A percentile compares a stretch with the other conserved stretches of the same genome.
Evolutionary conservation across 768 basidiomycete species (phyloP).

Genomic region (Hemileccinum rubropunctum): DNA sequence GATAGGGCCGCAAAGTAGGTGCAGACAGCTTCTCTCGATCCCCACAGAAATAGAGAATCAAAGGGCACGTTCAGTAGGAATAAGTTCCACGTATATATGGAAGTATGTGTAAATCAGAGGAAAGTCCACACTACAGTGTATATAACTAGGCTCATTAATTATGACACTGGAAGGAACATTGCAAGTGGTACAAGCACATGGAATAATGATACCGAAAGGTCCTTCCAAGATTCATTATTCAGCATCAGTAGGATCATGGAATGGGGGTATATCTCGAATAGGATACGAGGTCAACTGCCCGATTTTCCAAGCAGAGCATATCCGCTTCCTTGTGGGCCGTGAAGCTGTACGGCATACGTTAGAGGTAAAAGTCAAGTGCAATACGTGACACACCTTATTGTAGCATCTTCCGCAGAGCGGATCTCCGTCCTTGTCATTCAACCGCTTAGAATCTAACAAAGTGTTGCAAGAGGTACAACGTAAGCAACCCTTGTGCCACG

Average conservation of each 20-base stretch:
- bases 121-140: constrained; percentile 9
- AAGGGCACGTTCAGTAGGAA: background rate
- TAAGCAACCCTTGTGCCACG: constrained; percentile 74
- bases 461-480: constrained; percentile 73
- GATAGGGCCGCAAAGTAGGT: background rate
- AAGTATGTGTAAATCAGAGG: constrained; percentile 1
- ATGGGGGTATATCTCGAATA: background rate
- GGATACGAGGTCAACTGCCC: constrained; percentile 33
- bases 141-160: constrained; percentile 10
- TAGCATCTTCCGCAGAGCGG: constrained; percentile 75
- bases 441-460: constrained; percentile 63
- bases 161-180: constrained; percentile 12
- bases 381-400: constrained; percentile 45
- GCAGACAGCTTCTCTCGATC: background rate
- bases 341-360: constrained; percentile 44
- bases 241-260: constrained; percentile 5
- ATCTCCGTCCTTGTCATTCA: constrained; percentile 74
- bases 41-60: no score
- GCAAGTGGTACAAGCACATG: constrained; percentile 19
- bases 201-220: constrained; percentile 19
- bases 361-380: background rate
- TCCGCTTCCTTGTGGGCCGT: constrained; percentile 72
- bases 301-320: constrained; percentile 67
- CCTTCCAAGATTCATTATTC: constrained; percentile 8
- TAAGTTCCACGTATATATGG: background rate